Evolutionary conservation across 2,329 filamentous ascomycete genomes (phyloP), one percentile per base, ranked within the genome.

Genomic region (Epichloe typhina): DNA sequence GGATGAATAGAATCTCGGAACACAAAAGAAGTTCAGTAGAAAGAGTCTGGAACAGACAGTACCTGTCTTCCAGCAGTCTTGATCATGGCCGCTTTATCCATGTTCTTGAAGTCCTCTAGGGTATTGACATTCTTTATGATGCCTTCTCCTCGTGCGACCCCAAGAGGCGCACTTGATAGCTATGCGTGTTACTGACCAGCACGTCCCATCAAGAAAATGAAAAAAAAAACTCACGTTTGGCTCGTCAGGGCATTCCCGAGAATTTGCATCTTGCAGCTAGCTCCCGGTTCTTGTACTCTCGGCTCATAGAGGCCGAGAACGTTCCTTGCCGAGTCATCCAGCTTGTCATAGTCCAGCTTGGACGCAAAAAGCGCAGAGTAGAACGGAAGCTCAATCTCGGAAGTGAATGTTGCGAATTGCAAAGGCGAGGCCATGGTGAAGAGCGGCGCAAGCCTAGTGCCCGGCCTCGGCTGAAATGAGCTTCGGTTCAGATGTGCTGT

Each of bases 121-220:
- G 93, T 97, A 65, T 98, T 98, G 62, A 91, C 84, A 69, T 98
- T 98, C 65, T 86, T 90, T 61, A 98, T 94, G 63, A 87, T 88
- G 54, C 93, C 93, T 66, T 97, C 91, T 44, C 87, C 91, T 58
- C 91, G 84, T 62, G 84, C 87, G 61, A 80, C 81, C 56, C 80
- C 82, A 46, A 77, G 68, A n/a, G 84, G 82, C 21, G 82, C 77
- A 56, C 86, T 88, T 50, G 19, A 23, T 3, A 26, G 37, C 46
- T 37, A 26, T 15, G 26, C 5, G 43, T 36, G 17, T 43, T 39
- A 47, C 35, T 37, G 31, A 46, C 36, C 1, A 13, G 31, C 7
- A 39, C 15, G 36, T 15, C 35, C 19, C 26, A 40, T n/a, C 36
- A 36, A 11, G 26, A 7, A 13, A 19, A 37, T 17, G 21, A 2